Percentiles rank a stretch among this genome's conserved stretches.
These are phyloP conservation scores for Yarrowia sp. DNA, from an alignment of 805 yeast genomes.

Conservation along the genomic window DNA sequence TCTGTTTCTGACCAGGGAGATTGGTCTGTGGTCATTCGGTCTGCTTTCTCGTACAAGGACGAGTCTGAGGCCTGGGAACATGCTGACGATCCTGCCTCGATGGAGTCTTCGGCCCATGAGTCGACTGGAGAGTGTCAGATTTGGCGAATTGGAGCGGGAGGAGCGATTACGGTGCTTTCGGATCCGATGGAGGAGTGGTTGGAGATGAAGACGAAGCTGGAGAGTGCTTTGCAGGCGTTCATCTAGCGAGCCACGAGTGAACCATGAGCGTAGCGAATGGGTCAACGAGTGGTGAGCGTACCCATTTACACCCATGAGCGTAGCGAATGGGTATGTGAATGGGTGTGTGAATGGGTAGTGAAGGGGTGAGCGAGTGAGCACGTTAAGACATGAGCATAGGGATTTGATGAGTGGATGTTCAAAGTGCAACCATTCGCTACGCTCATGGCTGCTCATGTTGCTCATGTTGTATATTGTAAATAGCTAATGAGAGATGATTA, in stretches of 20 bases:
- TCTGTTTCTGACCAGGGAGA: conserved; percentile 81
- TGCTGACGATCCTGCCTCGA: conserved; percentile 31
- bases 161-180: conserved; percentile 90
- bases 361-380: too few species aligned
- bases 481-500: conserved; percentile 1
- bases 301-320: too few species aligned
- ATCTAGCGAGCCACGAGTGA: background rate
- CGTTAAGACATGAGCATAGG: too few species aligned
- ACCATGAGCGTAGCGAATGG: background rate
- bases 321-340: background rate
- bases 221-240: conserved; percentile 76
- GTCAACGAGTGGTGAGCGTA: too few species aligned
- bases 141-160: conserved; percentile 97
- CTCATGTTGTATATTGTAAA: background rate
- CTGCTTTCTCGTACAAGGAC: conserved; percentile 62
- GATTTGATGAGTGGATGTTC: too few species aligned
- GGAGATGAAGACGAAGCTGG: conserved; percentile 79
- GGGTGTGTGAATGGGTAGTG: too few species aligned
- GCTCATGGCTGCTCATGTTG: too few species aligned
- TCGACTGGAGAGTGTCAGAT: conserved; percentile 28
- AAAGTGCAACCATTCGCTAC: too few species aligned
- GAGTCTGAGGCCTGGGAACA: conserved; percentile 41
- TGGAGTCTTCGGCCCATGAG: conserved; percentile 5
- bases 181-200: conserved; percentile 84
- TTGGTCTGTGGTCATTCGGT: conserved; percentile 93